Percentiles rank a stretch among this genome's conserved stretches.
Evolutionary conservation across 306 rosid genomes (phyloP).

Genomic region (Cotoneaster glaucophyllus): DNA sequence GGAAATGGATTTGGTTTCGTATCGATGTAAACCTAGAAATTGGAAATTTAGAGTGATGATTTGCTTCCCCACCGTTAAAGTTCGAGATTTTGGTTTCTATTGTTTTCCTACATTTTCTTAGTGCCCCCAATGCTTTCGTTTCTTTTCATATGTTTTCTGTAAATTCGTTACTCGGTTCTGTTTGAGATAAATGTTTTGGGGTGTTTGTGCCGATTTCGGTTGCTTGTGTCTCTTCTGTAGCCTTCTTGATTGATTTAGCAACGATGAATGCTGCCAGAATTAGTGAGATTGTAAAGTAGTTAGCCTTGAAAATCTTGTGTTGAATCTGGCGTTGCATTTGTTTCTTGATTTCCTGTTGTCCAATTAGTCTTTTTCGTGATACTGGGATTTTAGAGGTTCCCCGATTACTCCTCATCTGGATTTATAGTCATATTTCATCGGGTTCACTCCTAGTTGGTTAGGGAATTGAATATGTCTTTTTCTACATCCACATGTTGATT

Average conservation of each 20-base stretch:
- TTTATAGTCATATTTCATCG: not conserved
- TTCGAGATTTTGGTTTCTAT: not conserved
- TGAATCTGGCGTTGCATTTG: not conserved
- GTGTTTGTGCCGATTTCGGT: not conserved
- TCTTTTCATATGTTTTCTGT: not conserved
- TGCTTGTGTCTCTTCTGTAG: not conserved
- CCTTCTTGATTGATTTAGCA: not conserved
- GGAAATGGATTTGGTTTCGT: not conserved
- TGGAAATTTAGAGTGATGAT: not conserved
- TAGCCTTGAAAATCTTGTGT: not conserved
- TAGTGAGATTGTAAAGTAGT: not conserved
- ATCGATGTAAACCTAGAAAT: not conserved
- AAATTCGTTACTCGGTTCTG: not conserved
- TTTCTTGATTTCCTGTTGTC: not conserved
- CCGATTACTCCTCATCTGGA: not conserved
- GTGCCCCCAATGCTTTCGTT: not conserved
- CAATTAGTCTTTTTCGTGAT: not conserved
- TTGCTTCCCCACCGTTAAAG: not conserved
- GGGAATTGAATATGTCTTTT: not conserved
- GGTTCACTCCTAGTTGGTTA: not conserved
- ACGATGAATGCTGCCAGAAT: not conserved
- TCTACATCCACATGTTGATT: not conserved
- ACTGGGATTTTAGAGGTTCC: not conserved
- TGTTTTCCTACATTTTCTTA: not conserved
- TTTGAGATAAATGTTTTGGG: not conserved